Evolutionary conservation across 1,284 basidiomycete species (phyloP).

Genomic region (Agaricales sp.): DNA sequence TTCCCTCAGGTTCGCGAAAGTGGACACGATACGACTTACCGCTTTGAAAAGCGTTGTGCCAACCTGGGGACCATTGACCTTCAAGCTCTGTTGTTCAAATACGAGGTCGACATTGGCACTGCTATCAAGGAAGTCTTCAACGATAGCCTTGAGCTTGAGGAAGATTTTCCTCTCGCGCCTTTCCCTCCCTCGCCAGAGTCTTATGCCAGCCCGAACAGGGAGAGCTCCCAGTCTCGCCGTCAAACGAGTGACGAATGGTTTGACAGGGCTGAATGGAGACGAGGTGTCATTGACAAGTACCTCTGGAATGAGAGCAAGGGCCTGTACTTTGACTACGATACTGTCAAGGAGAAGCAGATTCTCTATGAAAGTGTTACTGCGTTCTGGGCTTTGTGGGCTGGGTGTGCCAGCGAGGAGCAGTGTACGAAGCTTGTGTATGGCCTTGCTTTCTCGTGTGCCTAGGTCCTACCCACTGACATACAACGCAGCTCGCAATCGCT

Average conservation of each 20-base stretch:
- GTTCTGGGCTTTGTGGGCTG: constrained; percentile 97
- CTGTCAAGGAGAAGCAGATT: constrained; percentile 80
- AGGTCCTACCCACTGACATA: constrained; percentile 11
- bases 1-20: constrained; percentile 56
- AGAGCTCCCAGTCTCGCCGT: constrained; percentile 48
- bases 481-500: constrained; percentile 77
- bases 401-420: constrained; percentile 92
- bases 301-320: constrained; percentile 95
- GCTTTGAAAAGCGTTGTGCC: constrained; percentile 93
- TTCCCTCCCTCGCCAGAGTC: constrained; percentile 81
- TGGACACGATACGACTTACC: constrained; percentile 96
- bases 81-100: constrained; percentile 87
- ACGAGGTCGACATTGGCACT: constrained; percentile 89
- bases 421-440: constrained; percentile 84
- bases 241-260: constrained; percentile 89
- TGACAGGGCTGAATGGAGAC: constrained; percentile 73
- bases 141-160: constrained; percentile 83
- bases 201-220: constrained; percentile 52
- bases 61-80: constrained; percentile 96
- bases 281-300: constrained; percentile 85
- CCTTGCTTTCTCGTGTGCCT: constrained; percentile 12
- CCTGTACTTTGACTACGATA: constrained; percentile 97
- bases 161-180: constrained; percentile 85
- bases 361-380: constrained; percentile 93
- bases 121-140: constrained; percentile 93